Evolutionary conservation across 2,329 filamentous ascomycete species (phyloP).

Genomic region (Byssochlamys sp.): DNA sequence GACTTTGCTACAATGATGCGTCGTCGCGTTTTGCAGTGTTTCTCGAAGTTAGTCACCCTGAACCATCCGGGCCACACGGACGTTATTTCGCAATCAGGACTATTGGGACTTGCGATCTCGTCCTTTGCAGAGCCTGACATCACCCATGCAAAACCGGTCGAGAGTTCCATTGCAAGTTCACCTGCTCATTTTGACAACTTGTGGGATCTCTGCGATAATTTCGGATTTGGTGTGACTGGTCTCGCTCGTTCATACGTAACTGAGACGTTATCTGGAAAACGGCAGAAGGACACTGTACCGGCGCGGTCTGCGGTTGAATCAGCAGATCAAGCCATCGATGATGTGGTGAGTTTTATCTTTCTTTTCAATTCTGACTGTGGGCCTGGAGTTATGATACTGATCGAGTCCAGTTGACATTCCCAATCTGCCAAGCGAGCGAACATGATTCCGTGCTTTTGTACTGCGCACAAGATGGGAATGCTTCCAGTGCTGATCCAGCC

Average conservation of each 20-base stretch:
- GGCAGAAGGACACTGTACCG: slow-evolving; percentile 48
- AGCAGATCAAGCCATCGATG: slow-evolving; percentile 30
- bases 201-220: slow-evolving; percentile 92
- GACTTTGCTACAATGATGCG: slow-evolving; percentile 91
- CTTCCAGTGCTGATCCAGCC: slow-evolving; percentile 61
- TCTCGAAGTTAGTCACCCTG: slow-evolving; percentile 78
- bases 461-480: slow-evolving; percentile 39
- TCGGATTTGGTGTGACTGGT: slow-evolving; percentile 84
- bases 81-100: slow-evolving; percentile 77
- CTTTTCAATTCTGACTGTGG: background rate
- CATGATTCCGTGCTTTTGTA: slow-evolving; percentile 82
- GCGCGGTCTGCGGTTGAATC: slow-evolving; percentile 31
- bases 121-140: slow-evolving; percentile 86
- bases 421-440: slow-evolving; percentile 73
- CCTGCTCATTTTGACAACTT: slow-evolving; percentile 84
- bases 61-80: slow-evolving; percentile 79
- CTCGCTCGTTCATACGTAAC: slow-evolving; percentile 69
- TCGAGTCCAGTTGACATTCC: slow-evolving; percentile 38
- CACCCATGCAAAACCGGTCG: slow-evolving; percentile 62
- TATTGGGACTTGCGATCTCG: slow-evolving; percentile 78
- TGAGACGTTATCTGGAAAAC: slow-evolving; percentile 59
- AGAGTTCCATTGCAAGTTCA: slow-evolving; percentile 81
- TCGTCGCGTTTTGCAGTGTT: slow-evolving; percentile 85
- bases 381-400: slow-evolving; percentile 1
- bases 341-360: slow-evolving; percentile 25